Conservation (phyloP, 169 alveolate genomes). For the Perkinsus chesapeaki region DNA sequence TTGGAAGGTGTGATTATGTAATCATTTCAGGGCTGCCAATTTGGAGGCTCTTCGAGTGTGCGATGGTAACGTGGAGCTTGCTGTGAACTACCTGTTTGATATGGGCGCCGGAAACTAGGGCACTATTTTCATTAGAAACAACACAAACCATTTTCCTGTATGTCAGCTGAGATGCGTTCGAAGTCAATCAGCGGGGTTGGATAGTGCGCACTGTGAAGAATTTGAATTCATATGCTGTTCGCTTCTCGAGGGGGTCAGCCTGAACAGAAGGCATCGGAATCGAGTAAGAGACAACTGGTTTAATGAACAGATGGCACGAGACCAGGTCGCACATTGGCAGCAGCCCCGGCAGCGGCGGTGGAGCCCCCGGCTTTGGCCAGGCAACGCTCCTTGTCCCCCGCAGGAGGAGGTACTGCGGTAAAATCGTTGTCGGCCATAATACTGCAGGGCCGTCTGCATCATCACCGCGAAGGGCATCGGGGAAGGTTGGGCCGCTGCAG, state of each 20-base stretch:
- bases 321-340: neutral
- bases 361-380: neutral
- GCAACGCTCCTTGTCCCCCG: neutral
- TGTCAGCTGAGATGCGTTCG: neutral
- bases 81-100: neutral
- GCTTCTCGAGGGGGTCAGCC: too few relatives aligned
- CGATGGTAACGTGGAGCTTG: neutral
- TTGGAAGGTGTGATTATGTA: neutral
- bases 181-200: too few relatives aligned
- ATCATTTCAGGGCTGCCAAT: neutral
- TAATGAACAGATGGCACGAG: neutral
- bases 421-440: neutral
- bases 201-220: too few relatives aligned
- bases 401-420: neutral
- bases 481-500: too few relatives aligned
- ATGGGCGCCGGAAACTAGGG: slow-evolving; percentile 1
- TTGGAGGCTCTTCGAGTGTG: neutral
- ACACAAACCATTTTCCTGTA: neutral
- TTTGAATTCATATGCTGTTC: too few relatives aligned
- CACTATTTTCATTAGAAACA: neutral
- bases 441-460: neutral
- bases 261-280: too few relatives aligned
- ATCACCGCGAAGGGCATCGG: neutral
- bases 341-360: neutral
- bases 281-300: too few relatives aligned